Base-by-base conservation (phyloP, 148 eudicot genomes). In the Rhododendron mucronatum region DNA sequence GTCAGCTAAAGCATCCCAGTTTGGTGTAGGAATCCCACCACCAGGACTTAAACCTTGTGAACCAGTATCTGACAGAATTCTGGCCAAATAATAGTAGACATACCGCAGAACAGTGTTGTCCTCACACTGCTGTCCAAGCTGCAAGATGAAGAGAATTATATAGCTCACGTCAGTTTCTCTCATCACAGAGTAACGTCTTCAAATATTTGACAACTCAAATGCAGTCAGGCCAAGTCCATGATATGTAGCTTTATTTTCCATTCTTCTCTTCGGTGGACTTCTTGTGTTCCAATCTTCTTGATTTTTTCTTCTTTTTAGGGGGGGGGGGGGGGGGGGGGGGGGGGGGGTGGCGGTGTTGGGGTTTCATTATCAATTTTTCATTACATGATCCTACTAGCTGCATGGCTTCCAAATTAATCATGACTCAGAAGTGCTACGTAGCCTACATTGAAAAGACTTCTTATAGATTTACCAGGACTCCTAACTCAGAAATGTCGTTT, bases 1-100 rank as follows among this genome's bases (percentile, higher is more conserved):
- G 83, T 95, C 99, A 85, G 99, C 98, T 87, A 95, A 91, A 80
- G 99, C 99, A 92, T 97, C 99, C 99, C 99, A 97, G 86, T 97
- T 97, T 85, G 99, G 99, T 73, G 99, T 97, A 78, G 99, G 99
- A 85, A 97, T 97, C 80, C 99, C 99, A 86, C 99, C 99, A 84
- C 99, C 99, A 53, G 95, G 88, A 86, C 92, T 94, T 88, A 96
- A 82, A 89, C 96, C 97, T 92, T 96, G 98, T 33, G 98, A 93
- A 84, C 97, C 98, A 88, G 95, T 91, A 88, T 97, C 99, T 75
- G 96, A 94, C 48, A 97, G 90, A 84, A 97, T 97, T 89, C 99
- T 94, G 63, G 99, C 98, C 93, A 97, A 90, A 90, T 97, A 97
- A 88, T 97, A 97, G 87, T 95, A 97, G 80, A 97, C 96, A 82